phyloP scores from a whole-genome alignment of 2,329 filamentous ascomycete genomes.

The Xylaria sp. region DNA sequence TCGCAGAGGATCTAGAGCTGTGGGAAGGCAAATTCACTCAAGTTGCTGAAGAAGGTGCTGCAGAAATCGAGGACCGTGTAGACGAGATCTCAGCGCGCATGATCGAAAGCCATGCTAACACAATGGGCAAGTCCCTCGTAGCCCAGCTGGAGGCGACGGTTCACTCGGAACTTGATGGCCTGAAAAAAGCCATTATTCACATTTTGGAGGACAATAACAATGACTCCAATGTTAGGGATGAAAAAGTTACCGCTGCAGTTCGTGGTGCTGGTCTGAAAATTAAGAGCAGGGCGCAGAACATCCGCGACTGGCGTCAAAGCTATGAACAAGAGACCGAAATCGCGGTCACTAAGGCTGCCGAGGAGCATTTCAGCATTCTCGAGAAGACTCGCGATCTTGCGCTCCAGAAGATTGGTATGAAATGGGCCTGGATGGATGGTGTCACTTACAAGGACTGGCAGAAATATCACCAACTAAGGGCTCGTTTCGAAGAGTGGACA shows the following conservation, averaged over 20 bases:
- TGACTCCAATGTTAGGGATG: conserved; percentile 55
- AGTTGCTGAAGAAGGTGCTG: conserved; percentile 82
- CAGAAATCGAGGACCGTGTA: conserved; percentile 76
- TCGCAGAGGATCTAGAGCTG: conserved; percentile 79
- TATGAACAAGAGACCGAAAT: conserved; percentile 76
- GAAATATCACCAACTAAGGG: conserved; percentile 89
- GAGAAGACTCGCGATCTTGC: conserved; percentile 85
- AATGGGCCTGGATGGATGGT: conserved; percentile 95
- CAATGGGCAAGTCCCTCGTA: conserved; percentile 73
- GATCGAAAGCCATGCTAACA: conserved; percentile 72
- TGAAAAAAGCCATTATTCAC: conserved; percentile 74
- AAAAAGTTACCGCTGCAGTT: conserved; percentile 61
- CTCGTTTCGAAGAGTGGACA: conserved; percentile 85
- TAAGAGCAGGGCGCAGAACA: conserved; percentile 78
- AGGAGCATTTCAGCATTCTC: conserved; percentile 83
- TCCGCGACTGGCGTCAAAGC: conserved; percentile 78
- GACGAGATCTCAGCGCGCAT: conserved; percentile 66
- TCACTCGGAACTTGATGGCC: conserved; percentile 68
- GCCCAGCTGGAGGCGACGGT: conserved; percentile 74
- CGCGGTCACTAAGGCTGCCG: conserved; percentile 76
- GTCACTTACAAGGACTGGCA: conserved; percentile 98
- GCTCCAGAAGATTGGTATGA: conserved; percentile 90
- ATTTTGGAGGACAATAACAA: conserved; percentile 67
- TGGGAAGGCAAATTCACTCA: conserved; percentile 92
- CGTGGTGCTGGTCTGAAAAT: conserved; percentile 76